Evolutionary conservation across 225 moss, liverwort and hornwort species (phyloP).

Genomic region (Polytrichum commune): DNA sequence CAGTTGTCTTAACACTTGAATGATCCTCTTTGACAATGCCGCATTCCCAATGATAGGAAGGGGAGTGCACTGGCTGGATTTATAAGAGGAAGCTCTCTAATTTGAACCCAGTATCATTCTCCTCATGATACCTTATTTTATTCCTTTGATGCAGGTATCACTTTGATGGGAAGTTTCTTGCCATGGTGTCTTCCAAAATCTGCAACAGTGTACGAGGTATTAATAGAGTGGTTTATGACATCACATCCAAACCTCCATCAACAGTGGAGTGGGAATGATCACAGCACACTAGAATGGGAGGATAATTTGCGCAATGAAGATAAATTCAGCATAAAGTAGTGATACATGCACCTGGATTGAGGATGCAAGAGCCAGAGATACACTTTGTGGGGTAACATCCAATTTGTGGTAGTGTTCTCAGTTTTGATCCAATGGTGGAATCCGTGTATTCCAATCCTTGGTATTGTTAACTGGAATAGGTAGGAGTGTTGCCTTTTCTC

Average conservation of each 20-base stretch:
- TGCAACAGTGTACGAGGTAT: constrained; percentile 85
- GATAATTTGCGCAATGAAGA: too few species aligned
- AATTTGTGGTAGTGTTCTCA: too few species aligned
- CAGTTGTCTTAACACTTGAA: not conserved
- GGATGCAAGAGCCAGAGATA: too few species aligned
- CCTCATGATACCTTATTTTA: not conserved
- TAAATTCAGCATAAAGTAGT: too few species aligned
- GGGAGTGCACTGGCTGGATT: not conserved
- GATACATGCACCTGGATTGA: too few species aligned
- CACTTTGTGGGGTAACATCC: too few species aligned
- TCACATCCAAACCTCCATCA: constrained; percentile 35
- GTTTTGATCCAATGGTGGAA: too few species aligned
- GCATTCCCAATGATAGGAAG: not conserved
- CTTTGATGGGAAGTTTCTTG: constrained; percentile 76
- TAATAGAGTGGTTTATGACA: constrained; percentile 65
- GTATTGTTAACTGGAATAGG: too few species aligned
- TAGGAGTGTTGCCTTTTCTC: too few species aligned
- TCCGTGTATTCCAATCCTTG: too few species aligned
- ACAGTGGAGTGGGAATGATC: constrained; percentile 72
- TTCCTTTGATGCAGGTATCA: constrained; percentile 53
- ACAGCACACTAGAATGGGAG: too few species aligned
- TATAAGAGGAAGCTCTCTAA: not conserved
- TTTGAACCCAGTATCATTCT: not conserved
- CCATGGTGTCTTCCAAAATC: constrained; percentile 75
- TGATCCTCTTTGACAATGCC: not conserved